Evolutionary conservation across 352 stramenopile genomes (phyloP), one percentile per base, ranked within the genome.

Genomic region (Phytopythium delawarense): DNA sequence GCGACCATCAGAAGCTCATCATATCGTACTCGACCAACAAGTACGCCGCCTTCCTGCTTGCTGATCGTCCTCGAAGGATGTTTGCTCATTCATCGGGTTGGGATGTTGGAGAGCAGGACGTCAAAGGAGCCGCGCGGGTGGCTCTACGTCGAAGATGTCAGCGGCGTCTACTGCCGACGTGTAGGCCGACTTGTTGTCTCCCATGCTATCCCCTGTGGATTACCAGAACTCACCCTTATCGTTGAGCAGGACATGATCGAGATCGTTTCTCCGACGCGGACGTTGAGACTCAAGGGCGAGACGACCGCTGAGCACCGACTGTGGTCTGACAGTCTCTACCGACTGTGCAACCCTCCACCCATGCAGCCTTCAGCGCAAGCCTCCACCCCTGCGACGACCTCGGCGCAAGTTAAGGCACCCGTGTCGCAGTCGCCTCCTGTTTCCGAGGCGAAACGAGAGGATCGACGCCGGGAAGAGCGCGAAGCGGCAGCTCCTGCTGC

Each of bases 1-100:
- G 69, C 23, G 74, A 85, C 11, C 70, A 90, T 13, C 39, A 71
- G 50, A 76, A 76, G 46, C 80, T 94, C 67, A 75, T 91, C 56
- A 83, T 94, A 49, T 91, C 81, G 51, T 94, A 94, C 67, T 89
- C 78, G 51, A 88, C 78, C 61, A 88, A 62, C 74, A 94, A 94
- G 85, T 94, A 57, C 54, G 81, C 71, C 7, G 34, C 45, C 7
- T 32, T 9, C 30, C 9, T 69, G 18, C 1, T 0, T 34, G 18
- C 8, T 5, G 4, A 0, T 39, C 1, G 11, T 37, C 40, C 20
- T 39, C 37, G 49, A 25, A 40, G 15, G 35, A 48, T 39, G 20
- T 52, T 51, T 40, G 18, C 20, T 39, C 30, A 37, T 9, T 62
- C 9, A n/a, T 18, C 12, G 23, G 28, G 30, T 37, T 53, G 55